Base-by-base conservation (phyloP, 192 early-diverging fungal genomes). In the Chytriomyces sp. region DNA sequence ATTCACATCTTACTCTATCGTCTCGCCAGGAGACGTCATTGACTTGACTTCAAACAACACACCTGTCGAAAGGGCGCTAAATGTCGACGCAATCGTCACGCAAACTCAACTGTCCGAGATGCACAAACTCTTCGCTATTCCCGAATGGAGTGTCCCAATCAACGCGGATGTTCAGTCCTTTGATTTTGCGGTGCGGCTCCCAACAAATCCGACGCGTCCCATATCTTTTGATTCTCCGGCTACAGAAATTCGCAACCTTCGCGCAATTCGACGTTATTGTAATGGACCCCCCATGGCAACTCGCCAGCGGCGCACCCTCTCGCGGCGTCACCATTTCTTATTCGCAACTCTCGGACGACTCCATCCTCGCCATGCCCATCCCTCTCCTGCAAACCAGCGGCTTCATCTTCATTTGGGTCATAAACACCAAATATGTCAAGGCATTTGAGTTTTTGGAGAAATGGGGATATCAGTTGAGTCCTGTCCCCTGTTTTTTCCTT, bases 241-340 rank as follows among this genome's bases (percentile, higher is more conserved):
- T 66, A 31, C 68, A 91, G 86, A 82, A 76, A 70, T 83, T 98
- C 31, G 93, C 92, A 5, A 64, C 68, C 34, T 91, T 87, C 34
- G 91, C 90, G 72, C 96, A 96, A 78, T 98, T 98, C 66, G 94
- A 96, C 76, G 93, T 92, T 38, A 94, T 98, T 64, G 70, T 92
- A 49, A 94, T 95, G 85, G 96, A 98, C 82, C 96, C 96, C 54
- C 94, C 96, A 77, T 98, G 96, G 96, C 96, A 96, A 83, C 87
- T 98, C 17, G 94, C 96, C 30, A 93, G 93, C 14, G 89, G 95
- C 73, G 91, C 92, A 0, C 96, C 96, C 5, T 96, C 96, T 0
- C 89, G 96, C 57, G 96, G 94, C 84, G 88, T 93, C 31, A 93
- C 95, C 40, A 95, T 98, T 70, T 93, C 90, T 3, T 98, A 98